phyloP scores from a whole-genome alignment of 2,329 filamentous ascomycete species.

The Geosmithia morbida region DNA sequence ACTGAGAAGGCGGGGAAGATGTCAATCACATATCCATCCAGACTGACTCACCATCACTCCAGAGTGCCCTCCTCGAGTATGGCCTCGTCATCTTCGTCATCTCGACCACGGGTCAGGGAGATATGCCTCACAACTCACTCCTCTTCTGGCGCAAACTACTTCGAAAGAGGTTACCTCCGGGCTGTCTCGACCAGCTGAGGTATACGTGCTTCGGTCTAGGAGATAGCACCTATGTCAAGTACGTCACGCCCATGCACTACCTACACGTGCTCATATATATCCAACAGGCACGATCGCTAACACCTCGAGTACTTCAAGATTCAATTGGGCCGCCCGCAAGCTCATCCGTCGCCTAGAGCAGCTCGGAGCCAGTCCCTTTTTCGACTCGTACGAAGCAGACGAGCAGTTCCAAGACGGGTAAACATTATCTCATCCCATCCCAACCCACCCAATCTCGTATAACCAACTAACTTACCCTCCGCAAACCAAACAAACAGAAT shows the following conservation, averaged over 20 bases:
- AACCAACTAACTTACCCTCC: background rate
- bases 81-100: conserved; percentile 63
- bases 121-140: conserved; percentile 72
- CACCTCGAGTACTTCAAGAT: conserved; percentile 39
- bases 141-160: conserved; percentile 77
- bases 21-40: too few species aligned
- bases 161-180: conserved; percentile 59
- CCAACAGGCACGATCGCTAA: background rate
- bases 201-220: conserved; percentile 87
- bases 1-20: too few species aligned
- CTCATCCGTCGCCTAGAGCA: conserved; percentile 72
- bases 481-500: conserved; percentile 43
- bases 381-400: conserved; percentile 73
- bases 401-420: conserved; percentile 89
- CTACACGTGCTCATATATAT: background rate
- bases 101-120: conserved; percentile 90
- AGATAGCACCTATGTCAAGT: conserved; percentile 90
- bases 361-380: conserved; percentile 65
- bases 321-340: conserved; percentile 87
- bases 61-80: conserved; percentile 36
- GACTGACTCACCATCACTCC: background rate
- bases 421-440: conserved; percentile 8
- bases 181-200: conserved; percentile 50
- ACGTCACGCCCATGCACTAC: conserved; percentile 12
- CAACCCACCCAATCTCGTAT: background rate